A percentile compares a stretch with the other conserved stretches of the same genome.
These are phyloP conservation scores for Halenospora varia DNA, from an alignment of 495 filamentous ascomycete species.

Conservation along the genomic window DNA sequence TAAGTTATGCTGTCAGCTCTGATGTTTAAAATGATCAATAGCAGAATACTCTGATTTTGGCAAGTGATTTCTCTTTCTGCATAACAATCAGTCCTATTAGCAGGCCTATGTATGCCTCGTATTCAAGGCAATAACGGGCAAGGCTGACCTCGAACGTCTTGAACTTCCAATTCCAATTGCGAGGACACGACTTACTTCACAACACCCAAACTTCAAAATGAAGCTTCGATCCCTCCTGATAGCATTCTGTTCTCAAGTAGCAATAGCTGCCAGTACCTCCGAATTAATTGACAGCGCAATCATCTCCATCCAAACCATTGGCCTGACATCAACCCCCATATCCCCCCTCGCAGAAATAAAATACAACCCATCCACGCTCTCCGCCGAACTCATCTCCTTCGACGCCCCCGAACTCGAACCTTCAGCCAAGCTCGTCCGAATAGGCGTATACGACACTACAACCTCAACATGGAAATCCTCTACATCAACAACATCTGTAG, in stretches of 20 bases:
- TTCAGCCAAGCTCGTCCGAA: conserved; percentile 36
- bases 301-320: conserved; percentile 26
- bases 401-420: conserved; percentile 42
- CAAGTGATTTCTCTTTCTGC: too few relatives aligned
- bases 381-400: conserved; percentile 39
- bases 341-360: conserved; percentile 43
- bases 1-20: too few relatives aligned
- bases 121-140: neutral
- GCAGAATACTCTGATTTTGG: too few relatives aligned
- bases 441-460: conserved; percentile 44
- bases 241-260: conserved; percentile 11
- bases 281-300: conserved; percentile 19
- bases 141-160: neutral
- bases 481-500: conserved; percentile 39
- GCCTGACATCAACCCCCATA: conserved; percentile 28
- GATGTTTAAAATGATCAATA: too few relatives aligned
- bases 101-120: neutral
- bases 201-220: conserved; percentile 8
- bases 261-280: conserved; percentile 1
- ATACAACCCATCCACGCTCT: conserved; percentile 33
- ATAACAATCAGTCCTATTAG: too few relatives aligned
- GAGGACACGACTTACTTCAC: neutral
- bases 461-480: conserved; percentile 40
- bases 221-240: conserved; percentile 7
- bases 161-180: neutral